These are phyloP conservation scores for Kazachstania sp. DNA, from an alignment of 1,139 yeast species.

Conservation along the genomic window DNA sequence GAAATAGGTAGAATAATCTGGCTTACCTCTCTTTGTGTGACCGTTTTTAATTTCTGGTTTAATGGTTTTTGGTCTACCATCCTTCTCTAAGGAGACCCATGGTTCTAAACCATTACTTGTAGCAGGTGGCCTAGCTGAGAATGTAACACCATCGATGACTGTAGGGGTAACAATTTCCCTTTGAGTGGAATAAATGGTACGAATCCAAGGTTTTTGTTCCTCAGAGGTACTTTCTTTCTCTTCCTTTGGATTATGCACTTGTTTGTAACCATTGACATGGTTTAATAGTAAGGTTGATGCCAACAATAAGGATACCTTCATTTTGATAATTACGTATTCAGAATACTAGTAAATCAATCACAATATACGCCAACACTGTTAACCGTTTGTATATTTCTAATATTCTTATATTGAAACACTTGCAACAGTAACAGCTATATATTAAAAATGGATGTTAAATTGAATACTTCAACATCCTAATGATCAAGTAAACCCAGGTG, in stretches of 20 bases:
- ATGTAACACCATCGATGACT: constrained; percentile 72
- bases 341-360: not conserved
- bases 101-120: constrained; percentile 63
- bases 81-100: constrained; percentile 73
- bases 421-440: too few species aligned
- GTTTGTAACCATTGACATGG: constrained; percentile 17
- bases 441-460: too few species aligned
- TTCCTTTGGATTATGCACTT: constrained; percentile 25
- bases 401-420: too few species aligned
- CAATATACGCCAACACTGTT: too few species aligned
- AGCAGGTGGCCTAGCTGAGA: constrained; percentile 56
- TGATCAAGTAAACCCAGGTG: too few species aligned
- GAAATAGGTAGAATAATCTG: constrained; percentile 71
- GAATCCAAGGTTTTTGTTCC: constrained; percentile 57
- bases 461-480: too few species aligned
- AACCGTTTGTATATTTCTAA: too few species aligned
- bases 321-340: not conserved
- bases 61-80: constrained; percentile 76
- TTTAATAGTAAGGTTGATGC: constrained; percentile 1
- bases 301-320: constrained; percentile 3
- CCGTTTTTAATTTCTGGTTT: constrained; percentile 69
- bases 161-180: constrained; percentile 71
- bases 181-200: constrained; percentile 53
- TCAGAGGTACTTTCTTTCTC: constrained; percentile 31
- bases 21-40: constrained; percentile 52